These are phyloP conservation scores for Chaetomium fimeti DNA, from an alignment of 495 filamentous ascomycete genomes.

Conservation along the genomic window DNA sequence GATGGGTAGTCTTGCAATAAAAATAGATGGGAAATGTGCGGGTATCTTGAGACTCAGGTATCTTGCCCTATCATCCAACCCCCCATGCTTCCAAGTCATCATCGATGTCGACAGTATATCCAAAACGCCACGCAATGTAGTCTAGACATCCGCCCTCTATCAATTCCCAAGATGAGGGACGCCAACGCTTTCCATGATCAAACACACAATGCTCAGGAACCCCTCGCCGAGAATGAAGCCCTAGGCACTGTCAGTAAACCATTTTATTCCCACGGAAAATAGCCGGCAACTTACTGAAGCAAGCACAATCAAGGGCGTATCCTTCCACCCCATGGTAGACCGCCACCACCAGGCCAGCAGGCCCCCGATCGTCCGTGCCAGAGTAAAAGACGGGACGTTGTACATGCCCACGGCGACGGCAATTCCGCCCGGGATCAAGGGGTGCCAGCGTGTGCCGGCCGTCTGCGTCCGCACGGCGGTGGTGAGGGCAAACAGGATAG, in stretches of 20 bases:
- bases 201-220: slow-evolving; percentile 86
- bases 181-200: slow-evolving; percentile 73
- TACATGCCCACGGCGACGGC: slow-evolving; percentile 98
- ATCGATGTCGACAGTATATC: not conserved
- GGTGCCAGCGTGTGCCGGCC: slow-evolving; percentile 49
- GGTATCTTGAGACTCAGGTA: not conserved
- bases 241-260: slow-evolving; percentile 30
- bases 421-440: slow-evolving; percentile 83
- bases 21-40: not conserved
- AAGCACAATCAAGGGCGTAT: slow-evolving; percentile 58
- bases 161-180: slow-evolving; percentile 67
- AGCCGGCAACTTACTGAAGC: slow-evolving; percentile 49
- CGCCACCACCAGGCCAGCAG: slow-evolving; percentile 81
- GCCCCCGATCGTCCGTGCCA: slow-evolving; percentile 84
- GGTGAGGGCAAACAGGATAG: slow-evolving; percentile 62
- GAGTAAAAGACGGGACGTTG: slow-evolving; percentile 92
- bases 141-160: not conserved
- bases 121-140: not conserved
- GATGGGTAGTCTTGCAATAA: not conserved
- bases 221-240: slow-evolving; percentile 95
- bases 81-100: not conserved
- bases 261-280: not conserved
- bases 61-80: not conserved
- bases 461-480: slow-evolving; percentile 64
- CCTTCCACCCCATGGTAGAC: slow-evolving; percentile 48